These are phyloP conservation scores for Mesotaenium endlicherianum DNA, from an alignment of 139 green algal genomes.

Conservation along the genomic window DNA sequence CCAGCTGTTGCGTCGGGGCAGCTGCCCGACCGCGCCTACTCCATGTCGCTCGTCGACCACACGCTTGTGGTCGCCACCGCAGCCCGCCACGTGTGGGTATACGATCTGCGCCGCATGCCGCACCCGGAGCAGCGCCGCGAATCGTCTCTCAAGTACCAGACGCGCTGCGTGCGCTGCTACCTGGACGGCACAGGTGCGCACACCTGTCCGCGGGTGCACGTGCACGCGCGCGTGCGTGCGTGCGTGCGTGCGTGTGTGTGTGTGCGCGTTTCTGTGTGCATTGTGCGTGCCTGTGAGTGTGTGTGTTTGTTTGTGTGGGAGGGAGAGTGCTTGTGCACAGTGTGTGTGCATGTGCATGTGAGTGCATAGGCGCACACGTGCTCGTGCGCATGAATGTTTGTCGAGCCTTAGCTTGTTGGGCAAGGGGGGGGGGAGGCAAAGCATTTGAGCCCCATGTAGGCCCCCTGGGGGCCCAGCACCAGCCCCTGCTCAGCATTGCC, in stretches of 20 bases:
- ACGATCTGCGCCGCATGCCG: slow-evolving; percentile 64
- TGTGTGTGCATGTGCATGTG: too few relatives aligned
- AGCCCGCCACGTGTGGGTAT: slow-evolving; percentile 75
- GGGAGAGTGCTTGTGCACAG: too few relatives aligned
- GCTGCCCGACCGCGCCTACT: slow-evolving; percentile 62
- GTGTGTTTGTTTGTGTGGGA: too few relatives aligned
- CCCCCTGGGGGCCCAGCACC: too few relatives aligned
- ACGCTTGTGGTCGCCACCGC: slow-evolving; percentile 76
- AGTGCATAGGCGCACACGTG: too few relatives aligned
- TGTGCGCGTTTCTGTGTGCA: too few relatives aligned
- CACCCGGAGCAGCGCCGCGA: slow-evolving; percentile 70
- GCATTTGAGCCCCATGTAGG: too few relatives aligned
- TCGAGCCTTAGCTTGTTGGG: too few relatives aligned
- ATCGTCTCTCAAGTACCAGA: slow-evolving; percentile 82
- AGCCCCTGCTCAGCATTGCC: too few relatives aligned
- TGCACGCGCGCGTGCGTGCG: not conserved
- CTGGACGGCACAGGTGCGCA: slow-evolving; percentile 65
- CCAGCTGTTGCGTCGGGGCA: too few relatives aligned
- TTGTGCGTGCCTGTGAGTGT: not conserved
- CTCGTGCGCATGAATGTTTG: too few relatives aligned
- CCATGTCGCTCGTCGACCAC: slow-evolving; percentile 54
- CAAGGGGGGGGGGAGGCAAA: too few relatives aligned
- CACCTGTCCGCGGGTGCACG: not conserved
- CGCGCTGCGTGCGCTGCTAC: slow-evolving; percentile 73
- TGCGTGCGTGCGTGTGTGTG: not conserved